phyloP scores from a whole-genome alignment of 2,329 filamentous ascomycete species.

The Colletotrichum orbiculare region DNA sequence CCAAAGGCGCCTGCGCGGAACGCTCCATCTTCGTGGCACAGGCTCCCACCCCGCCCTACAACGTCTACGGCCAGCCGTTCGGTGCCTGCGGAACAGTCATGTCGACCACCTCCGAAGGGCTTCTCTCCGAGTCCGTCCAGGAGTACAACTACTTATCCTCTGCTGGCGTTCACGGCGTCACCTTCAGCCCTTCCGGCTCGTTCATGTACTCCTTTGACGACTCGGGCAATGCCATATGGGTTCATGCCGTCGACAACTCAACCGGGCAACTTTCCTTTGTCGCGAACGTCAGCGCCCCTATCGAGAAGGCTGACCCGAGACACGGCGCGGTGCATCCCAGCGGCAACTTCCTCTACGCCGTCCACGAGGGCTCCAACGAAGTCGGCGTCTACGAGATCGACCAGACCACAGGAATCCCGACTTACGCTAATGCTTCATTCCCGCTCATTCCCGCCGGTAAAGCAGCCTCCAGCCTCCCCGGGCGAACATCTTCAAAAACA shows the following conservation, averaged over 20 bases:
- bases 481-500: accelerated
- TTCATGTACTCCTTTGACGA: constrained; percentile 1
- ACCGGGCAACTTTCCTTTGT: constrained; percentile 3
- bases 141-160: constrained; percentile 20
- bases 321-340: background rate
- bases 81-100: constrained; percentile 21
- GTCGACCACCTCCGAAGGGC: constrained; percentile 3
- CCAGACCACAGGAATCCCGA: background rate
- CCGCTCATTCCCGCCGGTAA: constrained; percentile 10
- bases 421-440: constrained; percentile 2
- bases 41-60: background rate
- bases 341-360: constrained; percentile 1
- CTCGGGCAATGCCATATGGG: constrained; percentile 12
- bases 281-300: background rate
- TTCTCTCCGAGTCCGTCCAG: constrained; percentile 13
- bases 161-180: constrained; percentile 1
- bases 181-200: background rate
- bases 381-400: constrained; percentile 1
- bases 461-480: accelerated
- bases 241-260: background rate
- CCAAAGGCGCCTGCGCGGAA: constrained; percentile 1
- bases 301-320: background rate
- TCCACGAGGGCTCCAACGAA: constrained; percentile 5
- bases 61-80: constrained; percentile 11
- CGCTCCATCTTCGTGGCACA: constrained; percentile 9